These are phyloP conservation scores for Xylaria sp. DNA, from an alignment of 2,329 filamentous ascomycete species.

Conservation along the genomic window DNA sequence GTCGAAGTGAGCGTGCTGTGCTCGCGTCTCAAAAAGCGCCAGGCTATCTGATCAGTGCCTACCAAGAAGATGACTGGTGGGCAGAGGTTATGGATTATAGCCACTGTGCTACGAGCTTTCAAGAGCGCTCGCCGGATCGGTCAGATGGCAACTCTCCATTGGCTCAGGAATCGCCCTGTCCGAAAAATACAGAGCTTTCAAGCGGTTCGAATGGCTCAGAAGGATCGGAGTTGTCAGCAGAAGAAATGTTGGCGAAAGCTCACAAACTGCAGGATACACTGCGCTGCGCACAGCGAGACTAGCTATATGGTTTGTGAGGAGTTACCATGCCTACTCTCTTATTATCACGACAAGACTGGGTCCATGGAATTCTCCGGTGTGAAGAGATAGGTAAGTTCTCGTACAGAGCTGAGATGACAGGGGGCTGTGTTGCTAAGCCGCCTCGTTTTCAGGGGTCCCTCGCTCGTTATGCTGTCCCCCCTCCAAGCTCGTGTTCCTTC, in stretches of 20 bases:
- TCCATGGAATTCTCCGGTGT: not conserved
- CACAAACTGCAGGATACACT: not conserved
- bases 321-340: not conserved
- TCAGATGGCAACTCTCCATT: slow-evolving; percentile 7
- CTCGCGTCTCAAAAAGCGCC: not conserved
- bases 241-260: not conserved
- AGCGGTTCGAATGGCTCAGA: slow-evolving; percentile 1
- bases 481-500: not conserved
- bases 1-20: not conserved
- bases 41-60: not conserved
- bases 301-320: not conserved
- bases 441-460: slow-evolving; percentile 6
- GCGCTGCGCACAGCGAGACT: not conserved
- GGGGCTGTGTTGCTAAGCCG: slow-evolving; percentile 9
- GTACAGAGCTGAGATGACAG: slow-evolving; percentile 1
- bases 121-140: not conserved
- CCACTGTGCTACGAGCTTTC: not conserved
- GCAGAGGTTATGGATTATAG: not conserved
- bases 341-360: not conserved
- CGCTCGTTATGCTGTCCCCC: not conserved
- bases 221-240: slow-evolving; percentile 3
- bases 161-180: not conserved
- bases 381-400: not conserved
- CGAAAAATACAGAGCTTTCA: not conserved
- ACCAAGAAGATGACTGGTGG: not conserved